Conservation (phyloP, 495 filamentous ascomycete genomes). For the Aspergillus sclerotioniger region DNA sequence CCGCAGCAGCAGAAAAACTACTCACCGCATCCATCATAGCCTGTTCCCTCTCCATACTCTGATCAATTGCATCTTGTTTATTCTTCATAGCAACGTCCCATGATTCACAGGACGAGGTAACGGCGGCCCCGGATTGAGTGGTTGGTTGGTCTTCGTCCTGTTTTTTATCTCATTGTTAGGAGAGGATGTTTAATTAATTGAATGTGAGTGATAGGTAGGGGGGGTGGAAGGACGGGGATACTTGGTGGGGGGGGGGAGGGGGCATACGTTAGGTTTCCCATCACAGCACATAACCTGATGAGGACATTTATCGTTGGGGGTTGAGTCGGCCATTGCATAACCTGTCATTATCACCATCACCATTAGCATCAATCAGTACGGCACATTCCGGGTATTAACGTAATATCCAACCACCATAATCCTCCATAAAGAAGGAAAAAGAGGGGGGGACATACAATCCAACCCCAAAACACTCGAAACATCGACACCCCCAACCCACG, state of each 20-base stretch:
- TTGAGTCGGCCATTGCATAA: constrained; percentile 18
- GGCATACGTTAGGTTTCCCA: constrained; percentile 15
- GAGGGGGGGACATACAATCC: constrained; percentile 29
- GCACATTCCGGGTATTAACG: background rate
- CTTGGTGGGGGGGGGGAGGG: too few relatives aligned
- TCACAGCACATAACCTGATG: constrained; percentile 35
- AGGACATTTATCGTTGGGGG: constrained; percentile 21
- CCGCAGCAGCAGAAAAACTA: background rate
- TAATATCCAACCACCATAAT: background rate
- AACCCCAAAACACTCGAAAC: constrained; percentile 27
- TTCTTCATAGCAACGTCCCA: too few relatives aligned
- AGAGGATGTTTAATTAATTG: too few relatives aligned
- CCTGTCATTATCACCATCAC: background rate
- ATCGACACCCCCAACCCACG: constrained; percentile 22
- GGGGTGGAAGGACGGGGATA: too few relatives aligned
- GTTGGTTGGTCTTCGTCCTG: too few relatives aligned
- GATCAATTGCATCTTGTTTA: too few relatives aligned
- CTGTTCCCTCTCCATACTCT: constrained; percentile 21
- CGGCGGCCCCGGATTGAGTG: too few relatives aligned
- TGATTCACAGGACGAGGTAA: too few relatives aligned
- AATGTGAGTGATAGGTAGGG: too few relatives aligned
- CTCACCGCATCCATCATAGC: constrained; percentile 21
- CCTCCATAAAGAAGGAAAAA: background rate
- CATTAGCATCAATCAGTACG: background rate
- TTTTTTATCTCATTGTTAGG: too few relatives aligned